These are phyloP conservation scores for Schrenkiella parvula DNA, from an alignment of 345 rosid species.

Conservation along the genomic window DNA sequence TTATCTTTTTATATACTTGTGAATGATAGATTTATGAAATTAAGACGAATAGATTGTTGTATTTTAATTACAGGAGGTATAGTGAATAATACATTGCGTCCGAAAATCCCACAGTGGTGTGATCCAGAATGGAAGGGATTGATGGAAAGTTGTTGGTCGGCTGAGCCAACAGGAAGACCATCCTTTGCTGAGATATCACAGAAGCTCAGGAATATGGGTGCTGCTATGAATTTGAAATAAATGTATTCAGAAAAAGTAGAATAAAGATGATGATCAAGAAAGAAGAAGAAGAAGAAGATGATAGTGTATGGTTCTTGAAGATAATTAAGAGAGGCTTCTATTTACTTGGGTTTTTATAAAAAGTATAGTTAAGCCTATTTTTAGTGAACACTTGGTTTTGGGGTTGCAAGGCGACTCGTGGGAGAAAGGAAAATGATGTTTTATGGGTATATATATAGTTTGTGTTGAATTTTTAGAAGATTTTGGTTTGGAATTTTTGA, in stretches of 20 bases:
- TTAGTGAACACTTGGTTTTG: slow-evolving; percentile 20
- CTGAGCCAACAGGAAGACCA: slow-evolving; percentile 89
- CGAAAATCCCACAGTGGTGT: slow-evolving; percentile 91
- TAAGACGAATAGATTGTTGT: slow-evolving; percentile 5
- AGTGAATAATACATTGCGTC: slow-evolving; percentile 89
- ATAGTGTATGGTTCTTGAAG: slow-evolving; percentile 13
- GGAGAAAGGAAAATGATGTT: neutral
- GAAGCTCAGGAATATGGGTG: slow-evolving; percentile 94
- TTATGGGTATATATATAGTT: slow-evolving; percentile 25
- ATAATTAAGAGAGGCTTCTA: slow-evolving; percentile 30
- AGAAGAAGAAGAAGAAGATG: slow-evolving; percentile 4
- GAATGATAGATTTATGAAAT: neutral
- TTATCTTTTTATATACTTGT: neutral
- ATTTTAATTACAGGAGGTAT: slow-evolving; percentile 63
- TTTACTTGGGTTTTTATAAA: slow-evolving; percentile 27
- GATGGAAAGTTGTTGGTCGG: slow-evolving; percentile 91
- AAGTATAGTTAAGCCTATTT: slow-evolving; percentile 31
- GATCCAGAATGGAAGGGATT: slow-evolving; percentile 96
- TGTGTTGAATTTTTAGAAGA: slow-evolving; percentile 12
- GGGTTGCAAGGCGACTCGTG: slow-evolving; percentile 13
- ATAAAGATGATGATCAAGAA: slow-evolving; percentile 21
- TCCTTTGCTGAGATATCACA: slow-evolving; percentile 85
- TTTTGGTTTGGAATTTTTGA: slow-evolving; percentile 18
- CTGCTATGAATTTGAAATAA: slow-evolving; percentile 83
- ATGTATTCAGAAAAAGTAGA: neutral